Evolutionary conservation across 225 moss, liverwort and hornwort genomes (phyloP).

Genomic region (Pleurozium schreberi): DNA sequence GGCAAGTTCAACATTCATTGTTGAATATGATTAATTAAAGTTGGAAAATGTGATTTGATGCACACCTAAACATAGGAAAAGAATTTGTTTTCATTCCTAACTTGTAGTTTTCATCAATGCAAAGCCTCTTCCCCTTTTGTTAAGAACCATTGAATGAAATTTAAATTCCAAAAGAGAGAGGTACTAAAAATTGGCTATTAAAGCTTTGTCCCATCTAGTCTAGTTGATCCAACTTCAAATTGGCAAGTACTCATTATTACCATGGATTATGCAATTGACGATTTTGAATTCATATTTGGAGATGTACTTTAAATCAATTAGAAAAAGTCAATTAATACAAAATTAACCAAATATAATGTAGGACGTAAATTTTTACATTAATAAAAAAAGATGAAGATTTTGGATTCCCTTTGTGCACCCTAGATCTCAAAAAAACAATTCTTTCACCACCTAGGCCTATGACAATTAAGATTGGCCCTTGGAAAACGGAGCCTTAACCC

Average conservation of each 20-base stretch:
- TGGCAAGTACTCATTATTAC: neutral
- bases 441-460: rapidly evolving
- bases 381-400: neutral
- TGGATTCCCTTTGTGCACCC: rapidly evolving
- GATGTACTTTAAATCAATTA: neutral
- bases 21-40: too few species aligned
- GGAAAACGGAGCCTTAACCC: too few species aligned
- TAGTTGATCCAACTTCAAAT: neutral
- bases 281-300: neutral
- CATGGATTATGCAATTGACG: neutral
- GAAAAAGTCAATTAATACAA: neutral
- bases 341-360: neutral
- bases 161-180: neutral
- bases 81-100: neutral
- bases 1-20: neutral
- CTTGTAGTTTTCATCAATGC: neutral
- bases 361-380: neutral
- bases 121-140: neutral
- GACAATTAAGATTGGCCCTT: neutral
- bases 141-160: neutral
- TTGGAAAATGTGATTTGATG: neutral
- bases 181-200: neutral
- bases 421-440: neutral
- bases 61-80: too few species aligned
- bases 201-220: too few species aligned